A percentile compares a stretch with the other conserved stretches of the same genome.
phyloP scores from a whole-genome alignment of 306 rosid species.

The Vachellia collinsii region DNA sequence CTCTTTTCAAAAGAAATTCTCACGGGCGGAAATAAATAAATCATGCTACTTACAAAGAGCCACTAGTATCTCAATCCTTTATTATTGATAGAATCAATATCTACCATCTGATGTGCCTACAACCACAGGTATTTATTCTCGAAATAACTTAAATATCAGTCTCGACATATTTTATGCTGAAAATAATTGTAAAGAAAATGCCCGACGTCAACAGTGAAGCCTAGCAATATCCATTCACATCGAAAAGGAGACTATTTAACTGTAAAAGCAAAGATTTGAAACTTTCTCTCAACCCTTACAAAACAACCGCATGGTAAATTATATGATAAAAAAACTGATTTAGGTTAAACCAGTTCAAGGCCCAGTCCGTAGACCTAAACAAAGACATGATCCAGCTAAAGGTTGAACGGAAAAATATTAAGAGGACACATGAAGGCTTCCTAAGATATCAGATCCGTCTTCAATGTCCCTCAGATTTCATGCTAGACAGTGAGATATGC shows the following conservation, averaged over 20 bases:
- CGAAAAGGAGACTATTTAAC: constrained; percentile 3
- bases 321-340: no score
- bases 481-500: no score
- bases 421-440: no score
- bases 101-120: background rate
- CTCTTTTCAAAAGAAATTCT: no score
- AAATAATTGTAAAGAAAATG: background rate
- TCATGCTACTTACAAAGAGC: background rate
- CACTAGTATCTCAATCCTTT: background rate
- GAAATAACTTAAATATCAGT: background rate
- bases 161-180: background rate
- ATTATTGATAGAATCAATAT: background rate
- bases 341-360: no score
- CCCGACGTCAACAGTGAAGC: background rate
- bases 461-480: no score
- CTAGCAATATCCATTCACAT: background rate
- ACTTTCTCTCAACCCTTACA: background rate
- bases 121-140: background rate
- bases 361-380: no score
- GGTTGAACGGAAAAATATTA: no score
- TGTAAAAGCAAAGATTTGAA: background rate
- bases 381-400: no score
- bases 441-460: no score
- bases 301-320: constrained; percentile 21
- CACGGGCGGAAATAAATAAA: no score